Conservation (phyloP, 1,284 basidiomycete species). For the Singerocomus inundabilis region DNA sequence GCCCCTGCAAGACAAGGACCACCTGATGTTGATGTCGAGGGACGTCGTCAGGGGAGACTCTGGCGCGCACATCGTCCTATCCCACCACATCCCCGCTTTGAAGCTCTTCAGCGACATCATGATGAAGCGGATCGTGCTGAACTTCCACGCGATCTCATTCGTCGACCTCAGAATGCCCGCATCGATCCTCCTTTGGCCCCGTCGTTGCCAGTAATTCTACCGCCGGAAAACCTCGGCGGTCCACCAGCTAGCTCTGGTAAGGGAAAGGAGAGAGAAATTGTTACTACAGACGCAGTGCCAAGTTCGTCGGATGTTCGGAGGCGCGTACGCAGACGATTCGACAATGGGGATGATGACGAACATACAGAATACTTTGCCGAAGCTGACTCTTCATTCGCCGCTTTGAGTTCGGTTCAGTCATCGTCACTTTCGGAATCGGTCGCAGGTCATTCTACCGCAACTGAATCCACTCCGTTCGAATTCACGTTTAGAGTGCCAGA, state of each 20-base stretch:
- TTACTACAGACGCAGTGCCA: background rate
- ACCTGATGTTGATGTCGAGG: slow-evolving; percentile 24
- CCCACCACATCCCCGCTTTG: slow-evolving; percentile 22
- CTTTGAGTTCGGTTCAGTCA: background rate
- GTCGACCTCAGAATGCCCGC: slow-evolving; percentile 15
- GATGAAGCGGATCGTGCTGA: slow-evolving; percentile 19
- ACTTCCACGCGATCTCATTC: slow-evolving; percentile 17
- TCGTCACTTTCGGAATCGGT: background rate
- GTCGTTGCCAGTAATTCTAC: slow-evolving; percentile 5
- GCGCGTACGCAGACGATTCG: slow-evolving; percentile 17
- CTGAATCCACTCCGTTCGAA: slow-evolving; percentile 26
- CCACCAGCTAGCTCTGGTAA: slow-evolving; percentile 13
- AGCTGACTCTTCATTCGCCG: slow-evolving; percentile 5
- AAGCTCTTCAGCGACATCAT: slow-evolving; percentile 18
- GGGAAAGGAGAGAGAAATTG: slow-evolving; percentile 26
- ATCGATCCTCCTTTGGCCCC: slow-evolving; percentile 12
- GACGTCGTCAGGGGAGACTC: slow-evolving; percentile 23
- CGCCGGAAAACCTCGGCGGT: background rate
- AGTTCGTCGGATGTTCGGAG: slow-evolving; percentile 9
- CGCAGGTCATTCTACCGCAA: slow-evolving; percentile 10
- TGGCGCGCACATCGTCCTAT: slow-evolving; percentile 28
- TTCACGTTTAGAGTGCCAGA: slow-evolving; percentile 29
- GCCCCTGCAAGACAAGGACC: slow-evolving; percentile 18
- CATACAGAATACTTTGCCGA: slow-evolving; percentile 3
- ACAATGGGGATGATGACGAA: slow-evolving; percentile 9